Evolutionary conservation across 192 early-diverging fungal species (phyloP).

Genomic region (Kickxella alabastrina): DNA sequence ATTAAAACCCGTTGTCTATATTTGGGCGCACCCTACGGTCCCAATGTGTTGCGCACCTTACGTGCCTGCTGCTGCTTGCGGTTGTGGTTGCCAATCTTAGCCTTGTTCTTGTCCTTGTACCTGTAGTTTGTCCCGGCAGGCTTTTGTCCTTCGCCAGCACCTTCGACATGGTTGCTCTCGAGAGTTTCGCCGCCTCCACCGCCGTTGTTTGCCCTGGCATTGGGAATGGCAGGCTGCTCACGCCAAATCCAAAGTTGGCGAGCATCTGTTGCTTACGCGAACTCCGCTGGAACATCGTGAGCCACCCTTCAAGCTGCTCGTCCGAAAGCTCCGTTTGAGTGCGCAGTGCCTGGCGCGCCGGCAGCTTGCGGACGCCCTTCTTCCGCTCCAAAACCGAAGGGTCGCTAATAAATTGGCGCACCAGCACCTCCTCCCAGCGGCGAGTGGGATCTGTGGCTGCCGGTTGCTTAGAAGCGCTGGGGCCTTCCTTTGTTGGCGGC

Average conservation of each 20-base stretch:
- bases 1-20: too few species aligned
- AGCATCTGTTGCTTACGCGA: constrained; percentile 63
- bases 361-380: constrained; percentile 56
- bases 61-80: constrained; percentile 69
- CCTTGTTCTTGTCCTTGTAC: constrained; percentile 63
- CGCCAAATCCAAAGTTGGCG: constrained; percentile 59
- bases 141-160: constrained; percentile 10
- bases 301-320: constrained; percentile 94
- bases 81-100: constrained; percentile 67
- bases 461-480: not conserved
- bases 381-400: constrained; percentile 65
- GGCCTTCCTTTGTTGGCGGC: not conserved
- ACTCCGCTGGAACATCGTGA: constrained; percentile 78
- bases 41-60: constrained; percentile 54
- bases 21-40: too few species aligned
- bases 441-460: constrained; percentile 52
- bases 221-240: constrained; percentile 27
- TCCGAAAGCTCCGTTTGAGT: constrained; percentile 72
- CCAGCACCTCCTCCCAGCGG: constrained; percentile 61
- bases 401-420: constrained; percentile 55
- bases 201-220: not conserved
- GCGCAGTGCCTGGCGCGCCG: constrained; percentile 57
- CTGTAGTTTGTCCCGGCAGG: constrained; percentile 7
- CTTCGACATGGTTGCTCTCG: too few species aligned
- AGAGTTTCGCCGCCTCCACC: too few species aligned